Conservation (phyloP, 352 stramenopile genomes). For the Globisporangium ultimum region DNA sequence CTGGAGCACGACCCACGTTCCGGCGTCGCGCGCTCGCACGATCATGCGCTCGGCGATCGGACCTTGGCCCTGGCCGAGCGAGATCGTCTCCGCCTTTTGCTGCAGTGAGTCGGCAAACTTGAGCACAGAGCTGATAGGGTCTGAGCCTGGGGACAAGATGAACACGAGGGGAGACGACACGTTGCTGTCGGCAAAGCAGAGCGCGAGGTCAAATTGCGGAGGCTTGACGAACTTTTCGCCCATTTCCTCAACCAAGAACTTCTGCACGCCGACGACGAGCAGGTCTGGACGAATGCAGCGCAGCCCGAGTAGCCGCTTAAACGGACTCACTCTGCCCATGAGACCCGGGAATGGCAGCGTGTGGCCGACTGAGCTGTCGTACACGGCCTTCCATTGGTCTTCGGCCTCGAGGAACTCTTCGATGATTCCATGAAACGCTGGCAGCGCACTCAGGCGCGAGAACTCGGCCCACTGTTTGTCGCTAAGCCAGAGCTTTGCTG, state of each 20-base stretch:
- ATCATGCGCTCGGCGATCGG: slow-evolving; percentile 91
- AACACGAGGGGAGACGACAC: slow-evolving; percentile 90
- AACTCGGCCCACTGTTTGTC: slow-evolving; percentile 93
- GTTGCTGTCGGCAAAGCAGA: slow-evolving; percentile 87
- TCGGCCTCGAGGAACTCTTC: slow-evolving; percentile 79
- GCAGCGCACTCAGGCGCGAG: slow-evolving; percentile 80
- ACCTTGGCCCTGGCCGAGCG: slow-evolving; percentile 90
- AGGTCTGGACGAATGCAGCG: slow-evolving; percentile 85
- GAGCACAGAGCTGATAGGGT: slow-evolving; percentile 89
- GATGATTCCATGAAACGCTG: slow-evolving; percentile 74
- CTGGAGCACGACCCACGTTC: slow-evolving; percentile 91
- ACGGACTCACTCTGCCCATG: slow-evolving; percentile 59
- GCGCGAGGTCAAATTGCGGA: slow-evolving; percentile 83
- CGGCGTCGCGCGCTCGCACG: slow-evolving; percentile 65
- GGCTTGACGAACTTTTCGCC: slow-evolving; percentile 91
- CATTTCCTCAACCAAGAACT: slow-evolving; percentile 89
- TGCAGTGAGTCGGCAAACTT: slow-evolving; percentile 81
- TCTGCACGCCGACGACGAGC: slow-evolving; percentile 86
- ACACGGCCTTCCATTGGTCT: slow-evolving; percentile 85
- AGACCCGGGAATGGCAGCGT: slow-evolving; percentile 71
- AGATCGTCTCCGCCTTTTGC: slow-evolving; percentile 87
- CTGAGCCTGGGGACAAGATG: slow-evolving; percentile 88
- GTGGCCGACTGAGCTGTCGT: slow-evolving; percentile 81
- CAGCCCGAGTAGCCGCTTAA: slow-evolving; percentile 73
- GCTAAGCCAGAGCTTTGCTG: slow-evolving; percentile 86